These are phyloP conservation scores for Syzygium oleosum DNA, from an alignment of 345 rosid genomes.

Conservation along the genomic window DNA sequence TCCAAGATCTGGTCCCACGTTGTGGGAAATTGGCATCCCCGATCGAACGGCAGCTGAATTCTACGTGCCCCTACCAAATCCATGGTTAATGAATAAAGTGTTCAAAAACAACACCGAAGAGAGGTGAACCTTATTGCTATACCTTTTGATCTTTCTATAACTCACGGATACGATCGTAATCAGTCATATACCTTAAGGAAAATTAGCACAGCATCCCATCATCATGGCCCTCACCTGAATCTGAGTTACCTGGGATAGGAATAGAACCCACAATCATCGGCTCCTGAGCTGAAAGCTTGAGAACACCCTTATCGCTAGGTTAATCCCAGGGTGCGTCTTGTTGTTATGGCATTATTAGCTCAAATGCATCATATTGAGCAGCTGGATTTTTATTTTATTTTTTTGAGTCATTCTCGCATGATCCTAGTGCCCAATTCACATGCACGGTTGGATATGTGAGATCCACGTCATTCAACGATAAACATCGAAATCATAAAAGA, in stretches of 20 bases:
- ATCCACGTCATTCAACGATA: neutral
- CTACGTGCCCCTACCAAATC: conserved; percentile 22
- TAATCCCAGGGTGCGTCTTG: neutral
- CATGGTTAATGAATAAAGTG: conserved; percentile 11
- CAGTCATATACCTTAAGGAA: neutral
- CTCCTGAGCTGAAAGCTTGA: neutral
- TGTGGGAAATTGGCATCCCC: conserved; percentile 41
- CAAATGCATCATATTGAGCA: neutral
- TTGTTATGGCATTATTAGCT: neutral
- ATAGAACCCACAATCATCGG: neutral
- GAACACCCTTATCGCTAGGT: neutral
- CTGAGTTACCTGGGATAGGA: neutral
- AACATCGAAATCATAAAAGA: neutral
- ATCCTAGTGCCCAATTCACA: neutral
- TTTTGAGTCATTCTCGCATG: neutral
- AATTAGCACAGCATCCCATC: neutral
- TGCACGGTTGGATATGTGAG: neutral
- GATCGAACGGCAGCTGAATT: conserved; percentile 31
- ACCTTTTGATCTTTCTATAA: neutral
- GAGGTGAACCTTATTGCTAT: neutral
- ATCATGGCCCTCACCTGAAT: neutral
- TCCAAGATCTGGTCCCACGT: conserved; percentile 34
- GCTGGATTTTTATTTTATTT: neutral
- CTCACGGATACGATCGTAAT: neutral
- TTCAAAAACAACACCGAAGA: neutral